Percentiles rank a stretch among this genome's conserved stretches.
These are phyloP conservation scores for Citrullus amarus DNA, from an alignment of 306 rosid species.

Conservation along the genomic window DNA sequence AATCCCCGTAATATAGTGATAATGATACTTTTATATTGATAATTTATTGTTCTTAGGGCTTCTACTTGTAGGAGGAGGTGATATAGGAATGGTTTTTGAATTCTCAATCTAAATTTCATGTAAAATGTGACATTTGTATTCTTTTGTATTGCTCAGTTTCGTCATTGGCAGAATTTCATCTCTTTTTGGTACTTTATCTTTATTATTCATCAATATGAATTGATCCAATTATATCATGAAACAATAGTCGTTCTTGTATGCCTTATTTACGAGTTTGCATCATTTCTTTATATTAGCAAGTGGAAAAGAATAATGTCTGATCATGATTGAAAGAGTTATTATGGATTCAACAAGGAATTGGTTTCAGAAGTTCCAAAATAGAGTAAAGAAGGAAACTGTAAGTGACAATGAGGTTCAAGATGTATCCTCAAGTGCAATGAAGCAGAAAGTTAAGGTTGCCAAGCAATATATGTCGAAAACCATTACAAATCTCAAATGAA, in stretches of 20 bases:
- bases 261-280: neutral
- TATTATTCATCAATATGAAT: neutral
- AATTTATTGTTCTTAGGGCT: neutral
- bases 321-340: slow-evolving; percentile 12
- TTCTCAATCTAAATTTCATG: neutral
- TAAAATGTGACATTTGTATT: neutral
- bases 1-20: neutral
- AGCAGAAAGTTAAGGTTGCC: slow-evolving; percentile 69
- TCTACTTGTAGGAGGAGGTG: neutral
- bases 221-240: neutral
- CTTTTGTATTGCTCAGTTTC: neutral
- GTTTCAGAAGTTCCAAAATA: slow-evolving; percentile 39
- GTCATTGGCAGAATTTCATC: neutral
- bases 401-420: slow-evolving; percentile 19
- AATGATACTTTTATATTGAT: neutral
- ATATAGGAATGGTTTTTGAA: neutral
- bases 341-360: slow-evolving; percentile 54
- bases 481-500: slow-evolving; percentile 79
- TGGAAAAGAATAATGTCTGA: slow-evolving; percentile 9
- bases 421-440: slow-evolving; percentile 44
- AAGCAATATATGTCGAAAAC: slow-evolving; percentile 72
- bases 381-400: slow-evolving; percentile 22
- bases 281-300: neutral
- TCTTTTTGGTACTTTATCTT: neutral
- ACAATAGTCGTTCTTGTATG: neutral